Evolutionary conservation across 352 stramenopile genomes (phyloP).

Genomic region (Phytopythium oedochilum): DNA sequence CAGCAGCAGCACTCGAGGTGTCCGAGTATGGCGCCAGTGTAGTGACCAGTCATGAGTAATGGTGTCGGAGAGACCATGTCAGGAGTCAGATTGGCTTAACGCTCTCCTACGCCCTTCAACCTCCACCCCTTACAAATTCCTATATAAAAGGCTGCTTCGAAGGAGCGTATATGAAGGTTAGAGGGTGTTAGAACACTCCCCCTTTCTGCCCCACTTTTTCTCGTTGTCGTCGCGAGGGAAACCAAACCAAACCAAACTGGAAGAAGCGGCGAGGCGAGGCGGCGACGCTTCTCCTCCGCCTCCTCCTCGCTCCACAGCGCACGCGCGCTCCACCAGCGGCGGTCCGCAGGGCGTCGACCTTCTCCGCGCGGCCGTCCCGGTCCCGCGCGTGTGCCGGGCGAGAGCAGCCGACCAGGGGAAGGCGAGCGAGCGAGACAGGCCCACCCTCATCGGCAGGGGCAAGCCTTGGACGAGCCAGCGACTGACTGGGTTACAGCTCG

Average conservation of each 20-base stretch:
- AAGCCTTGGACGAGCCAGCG: not conserved
- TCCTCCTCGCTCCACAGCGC: not conserved
- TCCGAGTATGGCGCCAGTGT: not conserved
- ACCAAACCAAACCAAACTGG: not conserved
- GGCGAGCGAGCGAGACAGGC: not conserved
- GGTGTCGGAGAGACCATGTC: not conserved
- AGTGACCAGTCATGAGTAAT: not conserved
- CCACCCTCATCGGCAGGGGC: constrained; percentile 5
- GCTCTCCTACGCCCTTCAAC: not conserved
- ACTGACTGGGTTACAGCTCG: too few relatives aligned
- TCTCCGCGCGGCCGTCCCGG: not conserved
- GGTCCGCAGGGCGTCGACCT: not conserved
- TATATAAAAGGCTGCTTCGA: not conserved
- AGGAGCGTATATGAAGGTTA: not conserved
- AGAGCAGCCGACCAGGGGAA: not conserved
- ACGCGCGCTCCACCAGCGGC: not conserved
- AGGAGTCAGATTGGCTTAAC: not conserved
- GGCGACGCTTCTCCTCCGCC: not conserved
- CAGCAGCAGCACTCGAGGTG: not conserved
- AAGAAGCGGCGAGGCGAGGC: not conserved
- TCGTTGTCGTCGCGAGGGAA: constrained; percentile 1
- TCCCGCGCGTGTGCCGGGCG: not conserved
- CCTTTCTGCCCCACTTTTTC: constrained; percentile 1
- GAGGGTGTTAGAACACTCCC: not conserved
- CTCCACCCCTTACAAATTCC: not conserved